phyloP scores from a whole-genome alignment of 2,329 filamentous ascomycete genomes.

The Beauveria brongniartii region DNA sequence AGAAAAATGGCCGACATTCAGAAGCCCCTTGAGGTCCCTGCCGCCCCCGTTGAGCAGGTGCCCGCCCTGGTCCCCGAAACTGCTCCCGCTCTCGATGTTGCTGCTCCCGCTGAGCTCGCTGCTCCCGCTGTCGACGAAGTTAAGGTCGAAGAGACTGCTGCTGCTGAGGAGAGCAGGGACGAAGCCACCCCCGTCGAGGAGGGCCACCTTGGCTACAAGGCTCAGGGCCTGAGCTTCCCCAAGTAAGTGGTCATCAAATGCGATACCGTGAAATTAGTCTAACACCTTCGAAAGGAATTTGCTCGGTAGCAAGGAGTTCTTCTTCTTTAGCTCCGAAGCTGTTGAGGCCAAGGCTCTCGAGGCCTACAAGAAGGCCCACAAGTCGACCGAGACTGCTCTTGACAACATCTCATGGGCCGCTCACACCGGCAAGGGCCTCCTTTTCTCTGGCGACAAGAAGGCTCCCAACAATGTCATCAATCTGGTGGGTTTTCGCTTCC shows the following conservation, averaged over 20 bases:
- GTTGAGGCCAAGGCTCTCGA: slow-evolving; percentile 66
- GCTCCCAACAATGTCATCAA: slow-evolving; percentile 75
- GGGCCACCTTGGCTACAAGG: slow-evolving; percentile 84
- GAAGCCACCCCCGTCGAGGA: slow-evolving; percentile 67
- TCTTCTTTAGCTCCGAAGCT: slow-evolving; percentile 72
- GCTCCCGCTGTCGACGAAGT: slow-evolving; percentile 31
- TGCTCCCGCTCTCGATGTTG: slow-evolving; percentile 18
- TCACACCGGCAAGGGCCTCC: slow-evolving; percentile 88
- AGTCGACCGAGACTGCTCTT: slow-evolving; percentile 66
- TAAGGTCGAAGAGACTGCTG: slow-evolving; percentile 34
- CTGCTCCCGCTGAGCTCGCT: slow-evolving; percentile 31
- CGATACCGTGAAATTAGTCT: not conserved
- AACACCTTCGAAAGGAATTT: slow-evolving; percentile 55
- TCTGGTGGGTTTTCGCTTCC: slow-evolving; percentile 52
- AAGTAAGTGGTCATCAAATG: slow-evolving; percentile 57
- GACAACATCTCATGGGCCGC: slow-evolving; percentile 80
- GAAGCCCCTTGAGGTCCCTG: slow-evolving; percentile 57
- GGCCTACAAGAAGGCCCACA: slow-evolving; percentile 80
- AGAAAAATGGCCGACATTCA: slow-evolving; percentile 62
- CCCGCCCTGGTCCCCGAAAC: slow-evolving; percentile 22
- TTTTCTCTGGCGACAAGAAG: slow-evolving; percentile 85
- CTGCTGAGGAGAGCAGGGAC: slow-evolving; percentile 34
- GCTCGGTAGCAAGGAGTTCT: slow-evolving; percentile 86
- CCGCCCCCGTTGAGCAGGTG: slow-evolving; percentile 37
- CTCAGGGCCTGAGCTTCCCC: slow-evolving; percentile 67